Conservation (phyloP, 2,329 filamentous ascomycete genomes). For the Fulvia fulva region DNA sequence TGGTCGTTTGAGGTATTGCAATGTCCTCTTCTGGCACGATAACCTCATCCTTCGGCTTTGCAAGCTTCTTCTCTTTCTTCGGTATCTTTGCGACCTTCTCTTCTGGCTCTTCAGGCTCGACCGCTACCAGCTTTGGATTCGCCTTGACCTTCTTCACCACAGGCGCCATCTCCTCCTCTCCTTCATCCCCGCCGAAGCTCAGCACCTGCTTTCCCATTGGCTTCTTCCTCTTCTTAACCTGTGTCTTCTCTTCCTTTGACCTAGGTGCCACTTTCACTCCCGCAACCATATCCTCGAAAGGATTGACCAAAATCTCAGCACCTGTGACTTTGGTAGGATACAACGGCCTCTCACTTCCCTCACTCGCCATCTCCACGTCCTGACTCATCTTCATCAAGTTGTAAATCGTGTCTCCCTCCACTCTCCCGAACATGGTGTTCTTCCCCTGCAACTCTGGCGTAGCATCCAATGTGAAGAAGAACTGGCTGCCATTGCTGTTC, state of each 20-base stretch:
- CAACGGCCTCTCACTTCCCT: conserved; percentile 74
- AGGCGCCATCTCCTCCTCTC: conserved; percentile 55
- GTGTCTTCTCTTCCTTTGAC: conserved; percentile 48
- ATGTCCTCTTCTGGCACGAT: conserved; percentile 9
- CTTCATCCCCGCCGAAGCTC: conserved; percentile 69
- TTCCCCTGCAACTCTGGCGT: conserved; percentile 82
- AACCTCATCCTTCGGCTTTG: conserved; percentile 10
- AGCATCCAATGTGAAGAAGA: conserved; percentile 84
- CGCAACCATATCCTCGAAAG: conserved; percentile 76
- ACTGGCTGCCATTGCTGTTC: conserved; percentile 88
- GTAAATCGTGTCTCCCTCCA: conserved; percentile 93
- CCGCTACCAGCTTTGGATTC: conserved; percentile 66
- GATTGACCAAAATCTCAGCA: conserved; percentile 74
- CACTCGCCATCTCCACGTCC: conserved; percentile 64
- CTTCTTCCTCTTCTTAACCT: conserved; percentile 61
- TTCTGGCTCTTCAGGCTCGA: conserved; percentile 29
- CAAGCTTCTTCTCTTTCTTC: conserved; percentile 12
- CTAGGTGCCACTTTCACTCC: conserved; percentile 55
- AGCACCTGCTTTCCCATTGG: conserved; percentile 72
- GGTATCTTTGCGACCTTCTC: conserved; percentile 22
- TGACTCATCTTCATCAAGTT: conserved; percentile 93
- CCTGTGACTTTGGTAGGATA: conserved; percentile 77
- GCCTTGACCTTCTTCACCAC: conserved; percentile 73
- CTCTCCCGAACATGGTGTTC: conserved; percentile 89
- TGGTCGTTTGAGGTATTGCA: background rate